Evolutionary conservation across 371 early-diverging fungal species (phyloP).

Genomic region (Cokeromyces recurvatus): DNA sequence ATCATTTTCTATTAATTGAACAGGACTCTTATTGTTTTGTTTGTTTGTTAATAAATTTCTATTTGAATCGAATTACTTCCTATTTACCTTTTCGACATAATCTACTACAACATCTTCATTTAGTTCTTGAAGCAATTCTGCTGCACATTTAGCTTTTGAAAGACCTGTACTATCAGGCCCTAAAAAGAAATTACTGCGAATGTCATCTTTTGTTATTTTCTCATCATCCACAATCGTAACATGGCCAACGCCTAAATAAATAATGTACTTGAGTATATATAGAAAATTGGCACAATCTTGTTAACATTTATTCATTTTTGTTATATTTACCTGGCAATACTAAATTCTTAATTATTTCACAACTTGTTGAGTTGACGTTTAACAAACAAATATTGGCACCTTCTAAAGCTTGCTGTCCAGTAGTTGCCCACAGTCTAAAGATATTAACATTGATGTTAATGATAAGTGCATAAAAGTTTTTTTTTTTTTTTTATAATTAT

Average conservation of each 20-base stretch:
- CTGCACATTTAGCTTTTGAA: conserved; percentile 59
- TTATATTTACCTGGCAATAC: conserved; percentile 88
- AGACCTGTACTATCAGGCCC: conserved; percentile 58
- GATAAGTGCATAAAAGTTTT: neutral
- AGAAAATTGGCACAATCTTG: too few relatives aligned
- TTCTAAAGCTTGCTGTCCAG: conserved; percentile 88
- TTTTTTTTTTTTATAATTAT: neutral
- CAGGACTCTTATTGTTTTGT: too few relatives aligned
- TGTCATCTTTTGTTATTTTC: conserved; percentile 59
- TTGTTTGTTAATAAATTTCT: too few relatives aligned
- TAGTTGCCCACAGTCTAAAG: conserved; percentile 84
- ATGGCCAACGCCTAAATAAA: conserved; percentile 72
- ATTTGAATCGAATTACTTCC: too few relatives aligned
- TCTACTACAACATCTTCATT: conserved; percentile 82
- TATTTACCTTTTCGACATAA: conserved; percentile 41
- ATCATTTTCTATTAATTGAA: conserved; percentile 41
- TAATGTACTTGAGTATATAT: neutral
- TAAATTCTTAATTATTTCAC: conserved; percentile 91
- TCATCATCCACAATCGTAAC: conserved; percentile 80
- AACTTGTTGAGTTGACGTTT: conserved; percentile 77
- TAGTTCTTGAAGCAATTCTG: conserved; percentile 72
- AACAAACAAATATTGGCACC: conserved; percentile 77
- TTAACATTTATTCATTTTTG: too few relatives aligned
- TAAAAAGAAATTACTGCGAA: conserved; percentile 89
- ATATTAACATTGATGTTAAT: neutral